Base-by-base conservation (phyloP, 441 rosid species). In the Pelargonium cotyledonis region DNA sequence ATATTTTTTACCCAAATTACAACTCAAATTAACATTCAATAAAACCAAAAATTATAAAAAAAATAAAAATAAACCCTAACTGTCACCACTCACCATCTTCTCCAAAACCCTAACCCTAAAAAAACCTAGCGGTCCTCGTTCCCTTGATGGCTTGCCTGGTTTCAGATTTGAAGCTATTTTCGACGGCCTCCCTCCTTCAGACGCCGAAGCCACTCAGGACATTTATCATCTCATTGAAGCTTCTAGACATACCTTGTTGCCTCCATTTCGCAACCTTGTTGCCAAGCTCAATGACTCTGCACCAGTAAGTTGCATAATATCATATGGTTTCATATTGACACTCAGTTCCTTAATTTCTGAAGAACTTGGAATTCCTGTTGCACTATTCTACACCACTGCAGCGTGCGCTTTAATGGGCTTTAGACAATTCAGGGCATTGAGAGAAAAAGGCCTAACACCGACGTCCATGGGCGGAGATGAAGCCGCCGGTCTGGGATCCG, bases 161-260 rank as follows among this genome's bases (percentile, higher is more conserved):
- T 81, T 81, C 29, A 67, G 63, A 47, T 76, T 77, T 12, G 75
- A 73, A 38, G 46, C 80, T 19, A 73, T 81, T 47, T 76, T 75
- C 0, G 81, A 75, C 2, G 80, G 81, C 31, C 81, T 76, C 0
- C 31, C 31, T 1, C 31, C 31, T 26, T 26, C 31, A 26, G 31
- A 26, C 2, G 31, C 31, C 31, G 31, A 26, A 26, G 31, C 31
- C 31, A 26, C 31, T 2, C 31, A 26, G 2, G 31, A 26, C 31
- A 2, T 26, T 1, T 26, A 26, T 26, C 1, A 26, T 26, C 2
- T 26, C 1, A 1, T 1, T 26, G 31, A 26, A 26, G 31, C 31
- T 26, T 26, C 31, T 2, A 26, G 9, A 44, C 76, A 76, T 58
- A 71, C 55, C 12, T 73, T 74, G 64, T 68, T 76, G 57, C 65